phyloP scores from a whole-genome alignment of 805 yeast genomes.

The Saccharomycopsis sp. region DNA sequence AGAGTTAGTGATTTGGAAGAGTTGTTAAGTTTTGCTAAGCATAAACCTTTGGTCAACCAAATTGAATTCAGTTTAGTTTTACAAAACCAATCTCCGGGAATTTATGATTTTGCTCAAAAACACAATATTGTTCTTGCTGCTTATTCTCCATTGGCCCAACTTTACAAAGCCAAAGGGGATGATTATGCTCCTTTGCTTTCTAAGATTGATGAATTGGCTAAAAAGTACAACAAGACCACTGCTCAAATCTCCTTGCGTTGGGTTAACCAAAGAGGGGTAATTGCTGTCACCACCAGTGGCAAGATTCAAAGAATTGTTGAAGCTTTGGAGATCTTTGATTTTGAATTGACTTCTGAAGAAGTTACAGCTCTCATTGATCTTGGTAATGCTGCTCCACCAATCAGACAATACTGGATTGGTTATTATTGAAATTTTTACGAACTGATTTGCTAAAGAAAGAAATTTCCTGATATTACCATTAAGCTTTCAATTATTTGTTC shows the following conservation, averaged over 20 bases:
- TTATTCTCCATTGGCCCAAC: slow-evolving; percentile 53
- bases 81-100: slow-evolving; percentile 53
- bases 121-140: slow-evolving; percentile 46
- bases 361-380: slow-evolving; percentile 27
- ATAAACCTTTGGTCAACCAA: slow-evolving; percentile 52
- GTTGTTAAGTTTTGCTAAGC: slow-evolving; percentile 31
- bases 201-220: slow-evolving; percentile 29
- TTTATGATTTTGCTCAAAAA: slow-evolving; percentile 35
- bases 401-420: slow-evolving; percentile 17
- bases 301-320: slow-evolving; percentile 40
- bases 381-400: slow-evolving; percentile 23
- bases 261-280: slow-evolving; percentile 48
- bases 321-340: slow-evolving; percentile 43
- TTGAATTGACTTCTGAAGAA: slow-evolving; percentile 40
- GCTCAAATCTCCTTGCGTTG: slow-evolving; percentile 56
- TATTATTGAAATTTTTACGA: slow-evolving; percentile 1
- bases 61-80: slow-evolving; percentile 60
- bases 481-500: too few species aligned
- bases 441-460: too few species aligned
- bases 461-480: too few species aligned
- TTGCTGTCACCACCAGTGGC: slow-evolving; percentile 60
- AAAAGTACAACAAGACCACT: slow-evolving; percentile 42
- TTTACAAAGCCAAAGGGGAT: slow-evolving; percentile 37
- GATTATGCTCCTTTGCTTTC: slow-evolving; percentile 21
- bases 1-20: slow-evolving; percentile 37